phyloP scores from a whole-genome alignment of 2,329 filamentous ascomycete genomes.

The Aquanectria penicillioides region DNA sequence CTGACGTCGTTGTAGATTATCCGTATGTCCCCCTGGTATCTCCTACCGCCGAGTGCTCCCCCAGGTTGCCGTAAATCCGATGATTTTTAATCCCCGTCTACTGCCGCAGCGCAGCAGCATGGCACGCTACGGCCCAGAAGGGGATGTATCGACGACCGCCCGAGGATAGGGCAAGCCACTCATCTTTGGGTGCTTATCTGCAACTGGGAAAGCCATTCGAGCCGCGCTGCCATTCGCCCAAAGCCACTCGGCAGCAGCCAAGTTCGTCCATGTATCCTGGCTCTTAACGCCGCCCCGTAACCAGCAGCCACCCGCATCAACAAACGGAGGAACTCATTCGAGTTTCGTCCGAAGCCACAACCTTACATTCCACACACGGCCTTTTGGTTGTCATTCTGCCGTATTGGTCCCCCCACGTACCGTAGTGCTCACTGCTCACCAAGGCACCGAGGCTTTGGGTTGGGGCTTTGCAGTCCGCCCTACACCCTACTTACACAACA shows the following conservation, averaged over 20 bases:
- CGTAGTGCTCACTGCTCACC: no score
- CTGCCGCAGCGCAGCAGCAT: background rate
- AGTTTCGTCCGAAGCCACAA: no score
- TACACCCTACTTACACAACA: no score
- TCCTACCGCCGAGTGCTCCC: background rate
- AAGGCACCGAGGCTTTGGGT: no score
- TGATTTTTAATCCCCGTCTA: background rate
- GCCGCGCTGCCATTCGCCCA: background rate
- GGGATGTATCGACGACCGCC: background rate
- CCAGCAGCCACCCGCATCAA: no score
- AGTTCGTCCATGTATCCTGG: background rate
- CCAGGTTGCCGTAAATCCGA: conserved; percentile 1
- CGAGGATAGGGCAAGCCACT: no score
- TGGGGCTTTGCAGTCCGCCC: no score
- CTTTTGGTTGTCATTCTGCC: no score
- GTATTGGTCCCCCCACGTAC: no score
- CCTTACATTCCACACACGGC: no score
- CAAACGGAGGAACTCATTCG: no score
- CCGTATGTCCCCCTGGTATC: conserved; percentile 4
- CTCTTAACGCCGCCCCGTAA: background rate
- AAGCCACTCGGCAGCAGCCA: background rate
- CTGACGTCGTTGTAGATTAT: conserved; percentile 7
- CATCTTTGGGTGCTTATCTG: conserved; percentile 1
- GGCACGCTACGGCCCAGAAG: background rate
- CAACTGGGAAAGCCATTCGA: background rate